These are phyloP conservation scores for Vigna unguiculata DNA, from an alignment of 306 rosid genomes.

Conservation along the genomic window DNA sequence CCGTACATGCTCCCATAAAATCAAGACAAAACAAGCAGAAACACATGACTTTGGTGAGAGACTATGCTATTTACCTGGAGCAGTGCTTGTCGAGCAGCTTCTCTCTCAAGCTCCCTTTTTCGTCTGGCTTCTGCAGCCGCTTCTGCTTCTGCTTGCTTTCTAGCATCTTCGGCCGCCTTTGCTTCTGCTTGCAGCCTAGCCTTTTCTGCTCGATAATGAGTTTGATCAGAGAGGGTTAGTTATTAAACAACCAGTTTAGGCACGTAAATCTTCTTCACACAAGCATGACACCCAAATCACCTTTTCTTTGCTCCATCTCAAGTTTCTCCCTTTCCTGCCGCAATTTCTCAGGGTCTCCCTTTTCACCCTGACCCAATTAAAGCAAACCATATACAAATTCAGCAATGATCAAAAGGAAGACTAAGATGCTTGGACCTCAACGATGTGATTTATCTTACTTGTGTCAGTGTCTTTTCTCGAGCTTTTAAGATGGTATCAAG, in stretches of 20 bases:
- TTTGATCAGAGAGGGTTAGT: conserved; percentile 26
- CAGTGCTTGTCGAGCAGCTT: conserved; percentile 88
- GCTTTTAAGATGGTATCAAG: conserved; percentile 88
- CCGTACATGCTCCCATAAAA: conserved; percentile 47
- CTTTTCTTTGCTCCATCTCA: conserved; percentile 76
- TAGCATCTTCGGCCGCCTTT: conserved; percentile 86
- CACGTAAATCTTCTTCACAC: conserved; percentile 28
- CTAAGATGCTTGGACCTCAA: conserved; percentile 33
- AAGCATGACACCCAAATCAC: conserved; percentile 35
- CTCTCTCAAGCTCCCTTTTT: conserved; percentile 87
- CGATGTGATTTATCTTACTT: conserved; percentile 55
- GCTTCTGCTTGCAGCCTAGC: conserved; percentile 89
- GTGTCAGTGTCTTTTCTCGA: conserved; percentile 75
- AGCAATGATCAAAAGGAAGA: conserved; percentile 33
- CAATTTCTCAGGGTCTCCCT: conserved; percentile 85
- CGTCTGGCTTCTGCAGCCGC: conserved; percentile 81
- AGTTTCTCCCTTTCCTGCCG: conserved; percentile 74
- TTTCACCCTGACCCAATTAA: conserved; percentile 65
- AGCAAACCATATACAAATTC: conserved; percentile 32
- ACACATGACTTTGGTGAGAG: conserved; percentile 20
- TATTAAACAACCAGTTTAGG: conserved; percentile 22
- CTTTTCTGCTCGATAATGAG: conserved; percentile 63
- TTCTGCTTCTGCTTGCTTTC: conserved; percentile 71
- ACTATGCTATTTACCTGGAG: conserved; percentile 62
- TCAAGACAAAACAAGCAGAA: conserved; percentile 10